Conservation (phyloP, 2,329 filamentous ascomycete genomes). For the Alternaria novae-zelandiae region DNA sequence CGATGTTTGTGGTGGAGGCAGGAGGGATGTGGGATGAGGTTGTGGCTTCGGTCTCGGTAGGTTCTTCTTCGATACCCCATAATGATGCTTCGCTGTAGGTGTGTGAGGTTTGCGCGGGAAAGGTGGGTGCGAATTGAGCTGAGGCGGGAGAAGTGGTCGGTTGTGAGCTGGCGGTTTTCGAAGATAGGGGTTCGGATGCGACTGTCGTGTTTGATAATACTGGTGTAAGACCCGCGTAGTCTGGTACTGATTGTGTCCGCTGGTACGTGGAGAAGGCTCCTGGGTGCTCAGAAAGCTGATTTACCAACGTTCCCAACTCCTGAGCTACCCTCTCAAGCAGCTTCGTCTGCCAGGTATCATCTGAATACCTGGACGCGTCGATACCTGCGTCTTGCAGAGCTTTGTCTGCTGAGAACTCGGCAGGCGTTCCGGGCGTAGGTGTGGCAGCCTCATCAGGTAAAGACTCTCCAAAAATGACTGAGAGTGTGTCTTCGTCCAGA, state of each 20-base stretch:
- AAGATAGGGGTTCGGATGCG: slow-evolving; percentile 31
- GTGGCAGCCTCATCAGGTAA: slow-evolving; percentile 59
- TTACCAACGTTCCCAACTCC: slow-evolving; percentile 83
- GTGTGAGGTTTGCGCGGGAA: slow-evolving; percentile 40
- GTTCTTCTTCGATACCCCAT: slow-evolving; percentile 71
- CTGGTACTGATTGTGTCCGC: slow-evolving; percentile 63
- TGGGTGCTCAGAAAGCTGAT: slow-evolving; percentile 83
- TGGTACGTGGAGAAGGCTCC: slow-evolving; percentile 87
- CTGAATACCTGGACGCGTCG: slow-evolving; percentile 42
- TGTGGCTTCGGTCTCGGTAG: slow-evolving; percentile 51
- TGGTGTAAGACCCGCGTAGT: slow-evolving; percentile 78
- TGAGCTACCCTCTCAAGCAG: slow-evolving; percentile 84
- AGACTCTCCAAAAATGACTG: slow-evolving; percentile 84
- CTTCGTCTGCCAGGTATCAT: slow-evolving; percentile 71
- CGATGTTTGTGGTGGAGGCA: slow-evolving; percentile 20
- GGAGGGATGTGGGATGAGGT: slow-evolving; percentile 51
- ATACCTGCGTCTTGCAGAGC: slow-evolving; percentile 27
- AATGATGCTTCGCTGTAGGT: slow-evolving; percentile 60
- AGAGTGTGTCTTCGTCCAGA: slow-evolving; percentile 83
- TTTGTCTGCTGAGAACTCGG: slow-evolving; percentile 22
- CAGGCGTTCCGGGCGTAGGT: slow-evolving; percentile 28
- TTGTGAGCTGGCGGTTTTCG: slow-evolving; percentile 36
- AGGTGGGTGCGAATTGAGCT: slow-evolving; percentile 60
- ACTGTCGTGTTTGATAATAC: slow-evolving; percentile 45
- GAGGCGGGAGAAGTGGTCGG: slow-evolving; percentile 37